Percentiles rank a stretch among this genome's conserved stretches.
Evolutionary conservation across 139 green algal genomes (phyloP).

Genomic region (Coelastrella sp.): DNA sequence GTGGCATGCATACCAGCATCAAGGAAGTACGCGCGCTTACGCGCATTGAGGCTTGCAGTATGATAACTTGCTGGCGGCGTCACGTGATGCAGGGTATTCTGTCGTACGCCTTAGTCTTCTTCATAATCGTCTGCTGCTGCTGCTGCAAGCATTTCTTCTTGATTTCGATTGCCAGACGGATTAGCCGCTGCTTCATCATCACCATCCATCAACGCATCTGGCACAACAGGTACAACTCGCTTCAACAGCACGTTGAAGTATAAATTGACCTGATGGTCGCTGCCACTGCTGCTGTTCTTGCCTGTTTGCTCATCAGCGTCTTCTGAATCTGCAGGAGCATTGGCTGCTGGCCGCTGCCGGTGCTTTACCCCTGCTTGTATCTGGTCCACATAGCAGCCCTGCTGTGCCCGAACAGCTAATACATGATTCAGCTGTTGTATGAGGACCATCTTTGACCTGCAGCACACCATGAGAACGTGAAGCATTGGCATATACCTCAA

Average conservation of each 20-base stretch:
- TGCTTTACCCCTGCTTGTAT: neutral
- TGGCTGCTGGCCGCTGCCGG: neutral
- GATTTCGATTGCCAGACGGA: too few species aligned
- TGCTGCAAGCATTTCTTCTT: neutral
- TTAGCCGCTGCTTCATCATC: neutral
- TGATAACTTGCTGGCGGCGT: too few species aligned
- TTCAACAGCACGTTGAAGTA: slow-evolving; percentile 56
- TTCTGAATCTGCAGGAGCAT: neutral
- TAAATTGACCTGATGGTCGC: slow-evolving; percentile 49
- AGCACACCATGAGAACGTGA: too few species aligned
- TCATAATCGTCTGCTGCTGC: neutral
- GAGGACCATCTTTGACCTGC: slow-evolving; percentile 36
- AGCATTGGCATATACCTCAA: neutral
- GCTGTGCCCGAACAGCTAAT: slow-evolving; percentile 5
- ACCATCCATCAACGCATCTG: neutral
- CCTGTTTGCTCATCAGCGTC: too few species aligned
- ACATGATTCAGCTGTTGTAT: slow-evolving; percentile 58
- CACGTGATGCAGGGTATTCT: too few species aligned
- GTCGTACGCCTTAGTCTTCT: too few species aligned
- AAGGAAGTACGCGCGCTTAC: too few species aligned
- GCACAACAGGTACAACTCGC: slow-evolving; percentile 39
- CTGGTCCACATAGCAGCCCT: slow-evolving; percentile 49
- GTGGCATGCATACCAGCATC: too few species aligned
- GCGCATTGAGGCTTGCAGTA: too few species aligned
- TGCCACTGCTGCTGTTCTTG: neutral